Evolutionary conservation across 2,329 filamentous ascomycete species (phyloP).

Genomic region (Mollisia scopiformis): DNA sequence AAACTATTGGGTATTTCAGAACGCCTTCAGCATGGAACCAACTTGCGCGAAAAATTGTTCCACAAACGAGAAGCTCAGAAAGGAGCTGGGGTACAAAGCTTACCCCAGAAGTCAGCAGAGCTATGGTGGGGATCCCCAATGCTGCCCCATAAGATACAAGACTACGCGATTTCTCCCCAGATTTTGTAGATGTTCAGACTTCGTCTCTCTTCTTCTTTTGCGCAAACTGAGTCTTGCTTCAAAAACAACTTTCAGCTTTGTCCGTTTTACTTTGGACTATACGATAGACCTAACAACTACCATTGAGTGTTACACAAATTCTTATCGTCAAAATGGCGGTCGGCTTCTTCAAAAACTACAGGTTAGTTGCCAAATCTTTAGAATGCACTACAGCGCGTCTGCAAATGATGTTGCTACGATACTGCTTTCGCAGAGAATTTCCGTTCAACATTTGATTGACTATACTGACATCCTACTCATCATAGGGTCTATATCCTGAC

Average conservation of each 20-base stretch:
- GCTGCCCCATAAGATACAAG: background rate
- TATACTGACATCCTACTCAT: background rate
- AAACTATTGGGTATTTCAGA: background rate
- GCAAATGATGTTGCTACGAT: background rate
- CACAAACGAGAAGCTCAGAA: background rate
- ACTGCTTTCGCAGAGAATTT: background rate
- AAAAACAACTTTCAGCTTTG: background rate
- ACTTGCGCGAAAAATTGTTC: background rate
- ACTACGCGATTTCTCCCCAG: background rate
- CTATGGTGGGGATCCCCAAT: background rate
- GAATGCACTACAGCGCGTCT: background rate
- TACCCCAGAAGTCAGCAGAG: background rate
- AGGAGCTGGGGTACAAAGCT: background rate
- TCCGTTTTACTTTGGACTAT: background rate
- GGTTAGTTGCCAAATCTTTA: background rate
- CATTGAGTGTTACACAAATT: background rate
- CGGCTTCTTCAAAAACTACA: conserved; percentile 2
- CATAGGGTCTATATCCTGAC: background rate
- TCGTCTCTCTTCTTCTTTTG: background rate
- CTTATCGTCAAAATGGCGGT: background rate
- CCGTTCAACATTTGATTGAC: background rate
- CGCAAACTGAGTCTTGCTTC: background rate
- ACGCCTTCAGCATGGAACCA: background rate
- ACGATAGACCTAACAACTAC: background rate
- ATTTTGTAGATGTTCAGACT: background rate